Conservation (phyloP, 2,329 filamentous ascomycete species). For the Hypoxylon sp. region DNA sequence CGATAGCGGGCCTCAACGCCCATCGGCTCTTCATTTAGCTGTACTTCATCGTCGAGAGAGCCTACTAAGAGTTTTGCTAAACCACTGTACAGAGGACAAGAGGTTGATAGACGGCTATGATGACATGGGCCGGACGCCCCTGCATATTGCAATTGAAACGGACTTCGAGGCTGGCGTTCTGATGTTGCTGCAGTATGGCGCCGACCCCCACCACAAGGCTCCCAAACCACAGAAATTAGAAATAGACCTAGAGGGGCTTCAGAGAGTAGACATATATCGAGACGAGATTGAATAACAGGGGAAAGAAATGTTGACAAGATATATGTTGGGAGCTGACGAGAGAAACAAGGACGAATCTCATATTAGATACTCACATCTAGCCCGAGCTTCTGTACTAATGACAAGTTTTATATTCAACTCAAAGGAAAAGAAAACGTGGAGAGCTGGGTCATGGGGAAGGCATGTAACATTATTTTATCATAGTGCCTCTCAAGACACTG, state of each 20-base stretch:
- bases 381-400: constrained; percentile 1
- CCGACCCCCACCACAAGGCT: constrained; percentile 12
- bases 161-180: constrained; percentile 43
- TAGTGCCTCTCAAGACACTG: neutral
- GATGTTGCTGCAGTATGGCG: constrained; percentile 30
- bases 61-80: constrained; percentile 42
- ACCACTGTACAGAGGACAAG: constrained; percentile 16
- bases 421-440: neutral
- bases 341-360: constrained; percentile 2
- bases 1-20: constrained; percentile 9
- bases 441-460: no score
- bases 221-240: constrained; percentile 14
- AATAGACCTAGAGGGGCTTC: constrained; percentile 17
- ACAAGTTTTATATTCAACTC: constrained; percentile 3
- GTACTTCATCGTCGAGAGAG: constrained; percentile 38
- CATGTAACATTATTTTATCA: constrained; percentile 2
- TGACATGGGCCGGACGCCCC: constrained; percentile 33
- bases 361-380: constrained; percentile 2
- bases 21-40: constrained; percentile 45
- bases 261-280: constrained; percentile 11
- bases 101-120: constrained; percentile 42
- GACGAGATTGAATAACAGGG: constrained; percentile 9
- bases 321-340: neutral
- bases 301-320: neutral
- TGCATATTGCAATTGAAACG: constrained; percentile 42